Percentiles rank a stretch among this genome's conserved stretches.
Conservation (phyloP, 371 early-diverging fungal species). For the Circinella minor region DNA sequence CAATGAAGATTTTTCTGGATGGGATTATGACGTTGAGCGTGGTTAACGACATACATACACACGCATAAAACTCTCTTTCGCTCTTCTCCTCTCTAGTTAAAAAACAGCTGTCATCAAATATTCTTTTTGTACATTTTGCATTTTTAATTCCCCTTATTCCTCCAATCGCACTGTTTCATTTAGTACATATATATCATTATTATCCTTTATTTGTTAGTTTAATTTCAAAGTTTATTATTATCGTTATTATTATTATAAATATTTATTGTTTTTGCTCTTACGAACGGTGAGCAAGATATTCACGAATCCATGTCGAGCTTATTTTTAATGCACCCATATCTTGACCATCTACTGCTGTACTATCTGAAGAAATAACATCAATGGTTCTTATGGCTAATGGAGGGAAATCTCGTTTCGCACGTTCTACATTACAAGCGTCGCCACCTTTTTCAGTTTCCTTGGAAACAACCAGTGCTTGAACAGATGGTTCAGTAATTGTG, state of each 20-base stretch:
- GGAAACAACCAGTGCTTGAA: slow-evolving; percentile 88
- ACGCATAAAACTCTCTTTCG: too few species aligned
- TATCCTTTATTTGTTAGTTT: neutral
- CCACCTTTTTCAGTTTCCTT: slow-evolving; percentile 86
- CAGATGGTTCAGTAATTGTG: slow-evolving; percentile 72
- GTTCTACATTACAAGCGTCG: slow-evolving; percentile 67
- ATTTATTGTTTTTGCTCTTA: neutral
- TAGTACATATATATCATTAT: too few species aligned
- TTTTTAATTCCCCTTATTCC: too few species aligned
- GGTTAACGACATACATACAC: slow-evolving; percentile 24
- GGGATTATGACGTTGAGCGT: slow-evolving; percentile 61
- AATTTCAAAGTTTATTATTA: neutral
- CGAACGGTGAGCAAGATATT: slow-evolving; percentile 31
- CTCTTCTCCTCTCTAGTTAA: too few species aligned
- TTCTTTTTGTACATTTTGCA: slow-evolving; percentile 9
- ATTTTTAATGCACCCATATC: slow-evolving; percentile 65
- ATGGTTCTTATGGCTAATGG: slow-evolving; percentile 75
- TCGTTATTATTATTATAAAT: neutral
- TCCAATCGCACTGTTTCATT: too few species aligned
- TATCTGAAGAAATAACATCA: slow-evolving; percentile 70
- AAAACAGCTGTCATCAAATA: neutral
- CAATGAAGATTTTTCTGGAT: slow-evolving; percentile 44
- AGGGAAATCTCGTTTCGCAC: slow-evolving; percentile 49
- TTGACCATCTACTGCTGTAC: slow-evolving; percentile 29
- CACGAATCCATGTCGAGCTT: slow-evolving; percentile 73